Evolutionary conservation across 2,329 filamentous ascomycete species (phyloP), one percentile per base, ranked within the genome.

Genomic region (Ophiocordyceps robertsii): DNA sequence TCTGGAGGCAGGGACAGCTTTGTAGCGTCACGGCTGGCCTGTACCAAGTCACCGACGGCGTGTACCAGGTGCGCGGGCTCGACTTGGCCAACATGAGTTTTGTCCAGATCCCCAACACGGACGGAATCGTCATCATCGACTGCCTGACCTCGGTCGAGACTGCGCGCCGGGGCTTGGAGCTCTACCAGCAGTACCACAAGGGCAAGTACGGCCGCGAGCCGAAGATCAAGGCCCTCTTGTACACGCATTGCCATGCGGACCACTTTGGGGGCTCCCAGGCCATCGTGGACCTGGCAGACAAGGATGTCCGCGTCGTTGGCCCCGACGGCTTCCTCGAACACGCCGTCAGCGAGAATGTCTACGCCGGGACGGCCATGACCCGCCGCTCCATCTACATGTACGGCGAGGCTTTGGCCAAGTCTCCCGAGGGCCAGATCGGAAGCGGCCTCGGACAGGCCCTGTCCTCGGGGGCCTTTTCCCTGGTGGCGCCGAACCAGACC

Each of bases 51-150:
- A 49, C 44, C 1, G 44, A 48, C 2, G 55, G 56, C 14, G 61
- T 67, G 13, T 66, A 64, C 44, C 63, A 68, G 47, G 49, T 66
- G 12, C 61, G 62, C 29, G 63, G 57, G 4, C 50, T 65, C 13
- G 64, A 67, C 43, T 38, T 67, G 9, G 58, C 62, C 24, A 64
- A 67, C 47, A 64, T 63, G 49, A 66, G 60, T 11, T 48, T 67
- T 38, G 49, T 66, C 2, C 59, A 66, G 46, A 30, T 43, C 24
- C 38, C 41, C 14, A 55, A 54, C n/a, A 47, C 55, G 13, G 50
- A 50, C 39, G 59, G 61, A 6, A 48, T 66, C 40, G 56, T 67
- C 38, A 48, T 66, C 16, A 57, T 67, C 37, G 64, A 67, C 45
- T 55, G 56, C 6, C 49, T 67, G 4, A 57, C 55, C 4, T 64